Conservation (phyloP, 1,139 yeast genomes). For the Pichia norvegensis region DNA sequence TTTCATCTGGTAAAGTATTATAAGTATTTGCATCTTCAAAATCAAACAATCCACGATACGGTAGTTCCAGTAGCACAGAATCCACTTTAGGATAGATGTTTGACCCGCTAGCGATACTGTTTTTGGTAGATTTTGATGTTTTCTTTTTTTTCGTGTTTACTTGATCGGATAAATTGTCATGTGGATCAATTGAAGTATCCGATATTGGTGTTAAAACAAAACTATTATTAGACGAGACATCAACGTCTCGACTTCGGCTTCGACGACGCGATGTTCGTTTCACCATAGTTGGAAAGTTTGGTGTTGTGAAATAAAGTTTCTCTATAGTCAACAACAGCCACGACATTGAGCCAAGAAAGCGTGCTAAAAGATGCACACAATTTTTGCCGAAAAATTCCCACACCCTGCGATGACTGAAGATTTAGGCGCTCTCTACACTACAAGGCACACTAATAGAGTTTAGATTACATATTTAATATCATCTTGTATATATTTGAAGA, state of each 20-base stretch:
- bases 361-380: not conserved
- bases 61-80: conserved; percentile 36
- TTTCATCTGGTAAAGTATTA: conserved; percentile 49
- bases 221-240: not conserved
- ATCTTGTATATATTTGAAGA: no score
- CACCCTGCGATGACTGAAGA: no score
- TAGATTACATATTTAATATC: no score
- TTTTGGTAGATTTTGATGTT: not conserved
- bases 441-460: no score
- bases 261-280: not conserved
- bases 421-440: not conserved
- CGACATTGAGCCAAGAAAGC: not conserved
- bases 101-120: not conserved
- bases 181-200: not conserved
- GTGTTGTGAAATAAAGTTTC: not conserved
- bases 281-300: not conserved
- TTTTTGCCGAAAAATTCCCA: not conserved
- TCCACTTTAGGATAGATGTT: conserved; percentile 18
- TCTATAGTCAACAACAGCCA: no score
- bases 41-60: conserved; percentile 57
- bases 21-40: conserved; percentile 55
- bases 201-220: no score
- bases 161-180: not conserved
- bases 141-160: not conserved
- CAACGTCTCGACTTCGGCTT: not conserved